Conservation (phyloP, 1,284 basidiomycete species). For the Ceratobasidium sp. region DNA sequence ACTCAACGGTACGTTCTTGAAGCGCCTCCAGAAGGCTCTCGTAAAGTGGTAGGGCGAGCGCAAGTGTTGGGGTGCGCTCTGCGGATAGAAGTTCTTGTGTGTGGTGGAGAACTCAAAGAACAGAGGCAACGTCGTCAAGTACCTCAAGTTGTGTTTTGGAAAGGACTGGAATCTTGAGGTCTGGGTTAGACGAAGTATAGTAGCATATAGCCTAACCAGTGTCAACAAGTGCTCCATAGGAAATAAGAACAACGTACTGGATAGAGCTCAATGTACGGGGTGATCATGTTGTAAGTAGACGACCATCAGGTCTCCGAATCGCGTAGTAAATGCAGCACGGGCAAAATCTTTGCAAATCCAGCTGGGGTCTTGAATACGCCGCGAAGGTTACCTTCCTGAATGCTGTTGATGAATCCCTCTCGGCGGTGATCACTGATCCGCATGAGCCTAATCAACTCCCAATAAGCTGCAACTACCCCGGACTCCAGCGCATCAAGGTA, state of each 20-base stretch:
- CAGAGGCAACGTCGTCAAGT: neutral
- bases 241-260: no score
- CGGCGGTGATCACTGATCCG: no score
- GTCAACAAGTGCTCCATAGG: no score
- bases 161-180: neutral
- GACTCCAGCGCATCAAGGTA: no score
- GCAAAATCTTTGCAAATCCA: neutral
- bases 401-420: no score
- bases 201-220: conserved; percentile 17
- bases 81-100: conserved; percentile 41
- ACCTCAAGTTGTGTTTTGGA: neutral
- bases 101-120: conserved; percentile 6
- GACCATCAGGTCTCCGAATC: conserved; percentile 39
- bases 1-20: neutral
- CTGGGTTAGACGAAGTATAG: neutral
- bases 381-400: no score
- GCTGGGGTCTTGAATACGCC: no score
- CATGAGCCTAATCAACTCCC: no score
- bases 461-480: no score
- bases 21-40: conserved; percentile 27
- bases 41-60: conserved; percentile 41
- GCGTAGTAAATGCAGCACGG: neutral
- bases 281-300: conserved; percentile 27
- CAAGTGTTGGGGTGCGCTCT: conserved; percentile 41
- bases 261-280: conserved; percentile 27